Conservation (phyloP, 345 rosid species). For the Acer negundo region DNA sequence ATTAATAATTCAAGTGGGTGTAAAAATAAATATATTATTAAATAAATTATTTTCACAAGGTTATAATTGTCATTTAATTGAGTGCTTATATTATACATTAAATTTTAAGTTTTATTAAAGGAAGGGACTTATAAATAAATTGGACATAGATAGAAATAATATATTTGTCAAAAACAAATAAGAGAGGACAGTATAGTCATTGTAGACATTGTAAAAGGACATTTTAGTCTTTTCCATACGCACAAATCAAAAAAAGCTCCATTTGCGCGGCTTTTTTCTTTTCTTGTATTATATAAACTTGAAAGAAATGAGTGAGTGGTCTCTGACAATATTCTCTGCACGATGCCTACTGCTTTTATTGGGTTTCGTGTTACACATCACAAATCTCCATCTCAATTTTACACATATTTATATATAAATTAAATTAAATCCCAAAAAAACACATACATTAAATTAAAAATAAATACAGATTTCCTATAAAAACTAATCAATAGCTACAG, state of each 20-base stretch:
- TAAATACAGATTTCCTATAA: background rate
- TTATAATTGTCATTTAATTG: too few species aligned
- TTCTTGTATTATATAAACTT: background rate
- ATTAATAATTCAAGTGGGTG: too few species aligned
- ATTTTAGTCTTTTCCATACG: too few species aligned
- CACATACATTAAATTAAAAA: background rate
- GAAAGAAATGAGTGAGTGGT: background rate
- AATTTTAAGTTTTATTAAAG: too few species aligned
- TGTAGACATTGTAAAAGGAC: too few species aligned
- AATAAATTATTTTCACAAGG: too few species aligned
- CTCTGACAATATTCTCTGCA: slow-evolving; percentile 79
- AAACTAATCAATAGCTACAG: background rate
- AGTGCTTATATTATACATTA: too few species aligned
- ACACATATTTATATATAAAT: background rate
- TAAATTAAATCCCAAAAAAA: background rate
- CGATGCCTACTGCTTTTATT: slow-evolving; percentile 31
- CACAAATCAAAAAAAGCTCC: background rate
- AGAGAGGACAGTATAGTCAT: slow-evolving; percentile 14
- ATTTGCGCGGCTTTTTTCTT: slow-evolving; percentile 20
- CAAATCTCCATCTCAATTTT: background rate
- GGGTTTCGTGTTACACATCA: slow-evolving; percentile 16
- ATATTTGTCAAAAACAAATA: too few species aligned
- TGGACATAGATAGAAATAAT: too few species aligned
- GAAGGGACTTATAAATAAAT: too few species aligned
- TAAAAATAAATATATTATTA: too few species aligned